Percentiles rank a stretch among this genome's conserved stretches.
These are phyloP conservation scores for Agroathelia rolfsii DNA, from an alignment of 1,284 basidiomycete genomes.

Conservation along the genomic window DNA sequence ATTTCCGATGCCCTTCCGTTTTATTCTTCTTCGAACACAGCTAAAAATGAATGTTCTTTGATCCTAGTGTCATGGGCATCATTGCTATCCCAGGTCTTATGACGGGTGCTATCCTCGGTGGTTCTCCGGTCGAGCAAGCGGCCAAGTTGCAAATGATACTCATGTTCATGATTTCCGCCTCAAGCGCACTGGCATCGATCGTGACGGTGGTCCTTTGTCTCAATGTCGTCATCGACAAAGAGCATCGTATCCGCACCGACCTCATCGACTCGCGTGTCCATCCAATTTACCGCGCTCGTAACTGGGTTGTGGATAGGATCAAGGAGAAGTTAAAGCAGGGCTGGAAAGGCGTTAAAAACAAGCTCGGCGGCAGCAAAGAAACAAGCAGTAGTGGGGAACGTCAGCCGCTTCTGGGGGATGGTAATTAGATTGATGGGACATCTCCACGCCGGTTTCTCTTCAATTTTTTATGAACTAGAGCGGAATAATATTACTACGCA, in stretches of 20 bases:
- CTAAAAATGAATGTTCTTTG: not conserved
- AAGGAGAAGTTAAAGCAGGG: not conserved
- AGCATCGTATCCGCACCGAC: slow-evolving; percentile 65
- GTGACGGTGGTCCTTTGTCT: slow-evolving; percentile 52
- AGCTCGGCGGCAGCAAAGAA: too few species aligned
- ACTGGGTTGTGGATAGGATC: slow-evolving; percentile 17
- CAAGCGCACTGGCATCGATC: slow-evolving; percentile 60
- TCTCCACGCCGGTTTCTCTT: too few species aligned
- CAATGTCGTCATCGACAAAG: slow-evolving; percentile 51
- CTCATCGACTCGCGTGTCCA: slow-evolving; percentile 46
- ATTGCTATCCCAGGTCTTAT: slow-evolving; percentile 75
- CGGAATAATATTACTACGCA: too few species aligned
- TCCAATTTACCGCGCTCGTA: slow-evolving; percentile 34
- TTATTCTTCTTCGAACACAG: slow-evolving; percentile 1
- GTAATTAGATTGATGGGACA: too few species aligned
- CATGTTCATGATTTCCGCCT: slow-evolving; percentile 84
- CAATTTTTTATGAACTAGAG: too few species aligned
- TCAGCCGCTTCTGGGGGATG: too few species aligned
- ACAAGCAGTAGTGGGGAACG: too few species aligned
- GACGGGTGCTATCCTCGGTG: slow-evolving; percentile 83
- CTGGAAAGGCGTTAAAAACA: too few species aligned
- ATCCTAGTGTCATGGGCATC: slow-evolving; percentile 63
- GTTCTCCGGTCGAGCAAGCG: slow-evolving; percentile 74
- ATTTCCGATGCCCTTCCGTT: slow-evolving; percentile 3
- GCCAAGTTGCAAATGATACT: slow-evolving; percentile 83